Base-by-base conservation (phyloP, 2,329 filamentous ascomycete species). In the Clonostachys sp. region DNA sequence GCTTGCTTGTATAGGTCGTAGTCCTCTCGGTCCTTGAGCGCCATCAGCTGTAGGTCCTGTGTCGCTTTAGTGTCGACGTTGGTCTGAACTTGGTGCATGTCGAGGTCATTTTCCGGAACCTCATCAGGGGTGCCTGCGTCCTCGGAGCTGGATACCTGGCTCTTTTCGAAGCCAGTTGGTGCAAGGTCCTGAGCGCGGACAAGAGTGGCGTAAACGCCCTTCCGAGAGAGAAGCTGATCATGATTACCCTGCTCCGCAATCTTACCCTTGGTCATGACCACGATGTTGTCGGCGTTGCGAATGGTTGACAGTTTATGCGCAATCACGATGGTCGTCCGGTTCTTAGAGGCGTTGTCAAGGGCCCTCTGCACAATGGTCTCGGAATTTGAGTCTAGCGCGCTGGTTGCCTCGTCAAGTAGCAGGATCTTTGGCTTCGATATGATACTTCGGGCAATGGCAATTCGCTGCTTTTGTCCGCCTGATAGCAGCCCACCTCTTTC, bases 391-490 rank as follows among this genome's bases (percentile, higher is more conserved):
- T 66, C 61, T 38, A 67, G 56, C 3, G 80, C 77, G 42, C 74
- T 80, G 0, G 81, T 85, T 2, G 81, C 81, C 59, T 85, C 81
- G 52, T 85, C 81, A 3, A 85, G 62, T 12, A 85, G 73, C 1
- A 85, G 67, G 34, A 85, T 79, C 46, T 62, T 65, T 1, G 63
- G 63, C 46, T 64, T 54, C 14, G 61, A 62, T 20, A 66, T 57
- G 47, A 66, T 60, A 41, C 60, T 62, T 12, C 63, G 57, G 12
- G 61, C 61, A 65, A 97, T 96, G 13, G 92, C 91, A 60, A 97
- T 95, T 56, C 94, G 88, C 68, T 97, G 94, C 66, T 96, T 96
- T 68, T 99, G 94, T 35, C 94, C 94, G 63, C 94, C 94, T 47
- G 89, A 95, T 8, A 99, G 50, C 40, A 83, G 78, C 35, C 81